Percentiles rank a stretch among this genome's conserved stretches.
These are phyloP conservation scores for Rhodotorula sp. DNA, from an alignment of 1,284 basidiomycete species.

Conservation along the genomic window DNA sequence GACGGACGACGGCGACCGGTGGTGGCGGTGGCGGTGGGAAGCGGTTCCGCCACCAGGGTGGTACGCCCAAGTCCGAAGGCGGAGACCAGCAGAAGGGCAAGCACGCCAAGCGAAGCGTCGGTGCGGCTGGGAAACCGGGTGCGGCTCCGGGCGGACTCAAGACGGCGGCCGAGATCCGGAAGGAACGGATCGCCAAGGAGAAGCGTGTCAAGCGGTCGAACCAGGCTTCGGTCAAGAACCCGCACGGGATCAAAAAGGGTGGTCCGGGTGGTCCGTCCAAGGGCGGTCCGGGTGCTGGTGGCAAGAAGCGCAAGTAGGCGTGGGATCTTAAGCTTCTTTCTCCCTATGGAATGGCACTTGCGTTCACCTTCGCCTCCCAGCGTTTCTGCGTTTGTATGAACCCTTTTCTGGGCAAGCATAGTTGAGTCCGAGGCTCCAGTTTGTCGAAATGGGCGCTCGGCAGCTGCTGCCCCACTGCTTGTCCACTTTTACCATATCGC, in stretches of 20 bases:
- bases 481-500: too few relatives aligned
- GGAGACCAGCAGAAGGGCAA: slow-evolving; percentile 27
- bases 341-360: too few relatives aligned
- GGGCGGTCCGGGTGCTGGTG: slow-evolving; percentile 7
- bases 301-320: slow-evolving; percentile 4
- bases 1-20: slow-evolving; percentile 16
- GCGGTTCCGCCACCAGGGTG: slow-evolving; percentile 41
- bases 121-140: slow-evolving; percentile 38
- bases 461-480: too few relatives aligned
- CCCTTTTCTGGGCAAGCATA: too few relatives aligned
- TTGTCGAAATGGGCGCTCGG: too few relatives aligned
- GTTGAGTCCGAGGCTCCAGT: too few relatives aligned
- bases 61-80: slow-evolving; percentile 26
- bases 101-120: slow-evolving; percentile 37
- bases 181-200: slow-evolving; percentile 59
- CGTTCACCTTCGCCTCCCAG: too few relatives aligned
- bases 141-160: slow-evolving; percentile 54
- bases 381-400: too few relatives aligned
- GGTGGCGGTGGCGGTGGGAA: slow-evolving; percentile 22
- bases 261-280: slow-evolving; percentile 1
- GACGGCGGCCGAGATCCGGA: slow-evolving; percentile 78
- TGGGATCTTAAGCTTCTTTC: background rate
- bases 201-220: slow-evolving; percentile 42
- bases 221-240: slow-evolving; percentile 39
- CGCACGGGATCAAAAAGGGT: slow-evolving; percentile 17